Evolutionary conservation across 192 early-diverging fungal genomes (phyloP), one percentile per base, ranked within the genome.

Genomic region (Backusella tarrabulga): DNA sequence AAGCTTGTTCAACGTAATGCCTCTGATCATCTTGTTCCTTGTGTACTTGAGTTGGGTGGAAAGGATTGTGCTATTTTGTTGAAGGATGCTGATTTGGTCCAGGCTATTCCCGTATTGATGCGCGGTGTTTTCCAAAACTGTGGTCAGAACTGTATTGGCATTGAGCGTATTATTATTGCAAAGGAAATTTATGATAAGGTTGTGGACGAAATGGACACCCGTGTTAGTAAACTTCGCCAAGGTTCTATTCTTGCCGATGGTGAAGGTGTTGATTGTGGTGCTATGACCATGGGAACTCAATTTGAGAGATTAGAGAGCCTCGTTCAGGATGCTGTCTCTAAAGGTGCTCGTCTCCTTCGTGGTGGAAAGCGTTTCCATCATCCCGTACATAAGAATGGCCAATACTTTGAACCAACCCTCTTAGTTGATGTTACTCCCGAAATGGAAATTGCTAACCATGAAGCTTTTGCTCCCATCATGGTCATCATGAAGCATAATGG

Each of bases 121-220:
- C 92, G 95, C 77, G 91, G 93, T 34, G 92, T 93, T 4, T 91
- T 97, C 83, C 95, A 95, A 76, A 95, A 97, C 80, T 88, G 90
- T 69, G 95, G 95, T 14, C 95, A 97, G 77, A 97, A 96, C 83
- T 97, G 95, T 84, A 90, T 92, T 78, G 95, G 95, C n/a, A 84
- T 96, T 34, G 95, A 97, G 85, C 88, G 95, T 63, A 91, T 97
- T 21, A 83, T 97, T 67, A 85, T 94, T n/a, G 92, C 93, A 46
- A 85, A 87, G 38, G 77, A 73, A 32, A 80, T 91, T 14, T 94
- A 95, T 73, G 92, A 94, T 69, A 74, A 77, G 34, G 84, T 95
- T 75, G 89, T 97, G 1, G 87, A 77, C 21, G 92, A 90, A 76
- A 88, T 92, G 81, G 66, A 81, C 3, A 79, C 77, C 12, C 84